Evolutionary conservation across 2,329 filamentous ascomycete genomes (phyloP), one percentile per base, ranked within the genome.

Genomic region (Bimuria novae-zelandiae): DNA sequence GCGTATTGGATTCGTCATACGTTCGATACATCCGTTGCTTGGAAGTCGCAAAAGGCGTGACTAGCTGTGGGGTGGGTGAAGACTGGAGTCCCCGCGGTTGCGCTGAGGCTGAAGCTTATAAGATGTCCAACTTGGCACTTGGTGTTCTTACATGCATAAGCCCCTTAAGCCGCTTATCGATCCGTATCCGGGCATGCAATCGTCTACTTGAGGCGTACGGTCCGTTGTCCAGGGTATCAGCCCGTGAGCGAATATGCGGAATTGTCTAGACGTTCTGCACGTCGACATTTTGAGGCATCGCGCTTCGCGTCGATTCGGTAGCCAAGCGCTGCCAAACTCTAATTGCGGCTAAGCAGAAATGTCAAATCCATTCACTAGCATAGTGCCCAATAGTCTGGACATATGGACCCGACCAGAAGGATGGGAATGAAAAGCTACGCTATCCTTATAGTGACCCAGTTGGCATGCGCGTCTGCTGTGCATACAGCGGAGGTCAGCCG

Each of bases 401-500:
- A 17, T 16, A 25, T 25, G 43, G 30, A 19, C 27, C 35, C 47
- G 21, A 29, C 5, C 16, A 10, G 17, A 16, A 25, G 41, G 46
- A 3, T 41, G 30, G 16, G n/a, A 10, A 16, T 17, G 10, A 22
- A 25, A 19, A 29, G 25, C 39, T 37, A 22, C 27, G 35, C 14
- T 12, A 25, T 42, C 4, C 32, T 11, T n/a, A 19, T 17, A 46
- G 44, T 40, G 35, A 14, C 36, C 39, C 30, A 22, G 22, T n/a
- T 35, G 30, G 33, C 39, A 41, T 48, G 42, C 42, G 47, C 22
- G 32, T 40, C 48, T 50, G 41, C 23, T 40, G 47, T 42, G 49
- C 53, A 55, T 55, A 16, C 43, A 35, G 35, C 16, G 39, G 11
- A 40, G 32, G 49, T 55, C 49, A 55, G 53, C 53, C 47, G 52